phyloP scores from a whole-genome alignment of 345 rosid genomes.

The Eucalyptus marginata region DNA sequence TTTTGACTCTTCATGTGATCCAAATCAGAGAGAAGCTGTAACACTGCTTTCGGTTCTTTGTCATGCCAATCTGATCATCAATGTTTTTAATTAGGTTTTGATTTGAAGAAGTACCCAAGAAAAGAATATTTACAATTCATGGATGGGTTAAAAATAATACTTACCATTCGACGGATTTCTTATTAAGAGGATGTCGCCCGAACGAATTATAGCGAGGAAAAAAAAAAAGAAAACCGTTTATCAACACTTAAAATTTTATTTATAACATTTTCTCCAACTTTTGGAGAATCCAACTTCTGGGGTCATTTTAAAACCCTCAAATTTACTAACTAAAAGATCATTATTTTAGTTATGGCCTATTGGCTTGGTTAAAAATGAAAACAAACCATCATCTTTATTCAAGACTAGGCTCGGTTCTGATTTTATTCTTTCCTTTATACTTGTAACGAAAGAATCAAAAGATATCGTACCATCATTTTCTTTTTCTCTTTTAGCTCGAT shows the following conservation, averaged over 20 bases:
- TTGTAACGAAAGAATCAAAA: background rate
- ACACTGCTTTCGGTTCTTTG: background rate
- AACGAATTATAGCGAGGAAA: background rate
- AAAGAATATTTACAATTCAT: background rate
- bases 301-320: background rate
- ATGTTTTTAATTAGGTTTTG: background rate
- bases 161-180: background rate
- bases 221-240: background rate
- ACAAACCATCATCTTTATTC: background rate
- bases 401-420: accelerated
- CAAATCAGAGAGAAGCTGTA: background rate
- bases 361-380: background rate
- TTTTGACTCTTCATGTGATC: background rate
- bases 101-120: background rate
- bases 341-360: background rate
- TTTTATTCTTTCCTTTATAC: background rate
- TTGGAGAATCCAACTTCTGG: background rate
- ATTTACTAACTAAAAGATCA: background rate
- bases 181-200: background rate
- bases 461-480: background rate
- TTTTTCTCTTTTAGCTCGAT: accelerated
- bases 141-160: background rate
- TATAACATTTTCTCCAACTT: background rate
- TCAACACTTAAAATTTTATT: background rate
- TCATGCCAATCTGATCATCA: background rate